phyloP scores from a whole-genome alignment of 352 stramenopile genomes.

The Globisporangium cederbergense region DNA sequence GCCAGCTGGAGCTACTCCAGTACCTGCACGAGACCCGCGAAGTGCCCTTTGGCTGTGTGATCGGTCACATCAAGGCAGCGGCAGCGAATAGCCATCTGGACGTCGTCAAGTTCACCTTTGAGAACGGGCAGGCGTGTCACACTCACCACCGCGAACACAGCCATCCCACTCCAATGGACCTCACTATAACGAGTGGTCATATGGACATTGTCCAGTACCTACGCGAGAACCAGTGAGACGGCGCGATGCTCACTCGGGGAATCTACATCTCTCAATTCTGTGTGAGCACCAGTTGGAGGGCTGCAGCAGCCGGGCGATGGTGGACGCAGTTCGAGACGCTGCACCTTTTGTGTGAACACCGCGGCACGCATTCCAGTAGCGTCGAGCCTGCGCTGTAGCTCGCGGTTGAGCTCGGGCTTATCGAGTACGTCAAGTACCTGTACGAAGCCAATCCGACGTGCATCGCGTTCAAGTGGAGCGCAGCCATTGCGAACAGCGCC shows the following conservation, averaged over 20 bases:
- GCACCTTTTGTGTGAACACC: neutral
- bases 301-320: neutral
- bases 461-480: neutral
- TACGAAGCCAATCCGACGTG: neutral
- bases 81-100: constrained; percentile 10
- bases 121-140: too few species aligned
- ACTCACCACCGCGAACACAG: too few species aligned
- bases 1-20: constrained; percentile 28
- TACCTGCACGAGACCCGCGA: constrained; percentile 22
- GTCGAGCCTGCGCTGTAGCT: neutral
- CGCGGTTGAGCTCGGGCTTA: neutral
- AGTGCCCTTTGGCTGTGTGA: neutral
- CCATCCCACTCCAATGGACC: neutral
- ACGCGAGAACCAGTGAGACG: neutral
- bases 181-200: neutral
- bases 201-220: constrained; percentile 20
- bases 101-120: too few species aligned
- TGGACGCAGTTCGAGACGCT: neutral
- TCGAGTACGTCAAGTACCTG: neutral
- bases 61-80: constrained; percentile 8
- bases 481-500: neutral
- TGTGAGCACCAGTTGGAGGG: neutral
- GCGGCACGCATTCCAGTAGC: neutral
- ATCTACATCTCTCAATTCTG: too few species aligned
- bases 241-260: too few species aligned